These are phyloP conservation scores for Xylariaceae sp. DNA, from an alignment of 2,329 filamentous ascomycete species.

Conservation along the genomic window DNA sequence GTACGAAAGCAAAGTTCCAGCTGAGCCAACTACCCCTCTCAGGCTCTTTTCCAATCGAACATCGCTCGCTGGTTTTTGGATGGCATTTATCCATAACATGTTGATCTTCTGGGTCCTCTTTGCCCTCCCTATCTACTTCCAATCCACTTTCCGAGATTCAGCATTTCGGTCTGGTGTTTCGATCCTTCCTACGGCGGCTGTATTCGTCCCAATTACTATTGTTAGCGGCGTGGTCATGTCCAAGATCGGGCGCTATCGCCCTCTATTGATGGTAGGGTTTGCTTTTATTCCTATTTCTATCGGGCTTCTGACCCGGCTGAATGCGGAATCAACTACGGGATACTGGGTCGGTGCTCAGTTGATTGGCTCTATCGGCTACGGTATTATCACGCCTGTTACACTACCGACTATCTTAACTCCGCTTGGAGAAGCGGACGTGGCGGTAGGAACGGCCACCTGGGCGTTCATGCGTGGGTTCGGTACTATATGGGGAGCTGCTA, in stretches of 20 bases:
- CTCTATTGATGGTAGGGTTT: slow-evolving; percentile 29
- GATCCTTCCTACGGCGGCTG: slow-evolving; percentile 7
- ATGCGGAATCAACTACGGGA: slow-evolving; percentile 24
- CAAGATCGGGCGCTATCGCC: slow-evolving; percentile 43
- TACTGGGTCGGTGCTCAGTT: slow-evolving; percentile 38
- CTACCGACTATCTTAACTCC: slow-evolving; percentile 38
- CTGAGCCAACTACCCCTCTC: slow-evolving; percentile 34
- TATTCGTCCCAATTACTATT: neutral
- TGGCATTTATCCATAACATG: slow-evolving; percentile 36
- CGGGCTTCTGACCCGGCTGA: slow-evolving; percentile 35
- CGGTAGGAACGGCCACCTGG: slow-evolving; percentile 35
- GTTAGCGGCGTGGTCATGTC: neutral
- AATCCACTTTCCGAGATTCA: slow-evolving; percentile 56
- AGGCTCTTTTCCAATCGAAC: slow-evolving; percentile 44
- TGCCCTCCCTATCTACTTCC: slow-evolving; percentile 52
- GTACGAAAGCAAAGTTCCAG: slow-evolving; percentile 26
- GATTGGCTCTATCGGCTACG: slow-evolving; percentile 37
- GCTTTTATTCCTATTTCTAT: slow-evolving; percentile 32
- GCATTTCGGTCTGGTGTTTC: slow-evolving; percentile 58
- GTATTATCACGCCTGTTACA: slow-evolving; percentile 38
- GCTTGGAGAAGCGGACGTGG: slow-evolving; percentile 31
- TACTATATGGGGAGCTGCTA: slow-evolving; percentile 7
- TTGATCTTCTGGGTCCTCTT: slow-evolving; percentile 34
- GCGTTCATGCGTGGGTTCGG: slow-evolving; percentile 35
- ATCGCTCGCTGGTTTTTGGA: slow-evolving; percentile 24